Evolutionary conservation across 1,284 basidiomycete species (phyloP).

Genomic region (Bjerkandera adusta): DNA sequence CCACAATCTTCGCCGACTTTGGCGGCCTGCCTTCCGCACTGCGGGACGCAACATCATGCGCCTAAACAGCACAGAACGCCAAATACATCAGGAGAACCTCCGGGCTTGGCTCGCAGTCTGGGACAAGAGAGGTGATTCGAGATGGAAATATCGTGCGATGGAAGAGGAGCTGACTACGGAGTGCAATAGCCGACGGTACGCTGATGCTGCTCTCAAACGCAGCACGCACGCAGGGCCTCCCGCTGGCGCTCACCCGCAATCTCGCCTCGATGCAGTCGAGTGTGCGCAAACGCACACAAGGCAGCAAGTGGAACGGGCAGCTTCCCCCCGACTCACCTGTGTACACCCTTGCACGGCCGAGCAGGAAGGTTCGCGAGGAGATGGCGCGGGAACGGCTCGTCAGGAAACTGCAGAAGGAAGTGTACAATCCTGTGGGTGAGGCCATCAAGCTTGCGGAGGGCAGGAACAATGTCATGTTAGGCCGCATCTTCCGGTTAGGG

Average conservation of each 20-base stretch:
- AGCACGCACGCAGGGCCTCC: slow-evolving; percentile 53
- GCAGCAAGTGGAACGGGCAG: slow-evolving; percentile 45
- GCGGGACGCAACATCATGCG: slow-evolving; percentile 44
- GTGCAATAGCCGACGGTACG: slow-evolving; percentile 51
- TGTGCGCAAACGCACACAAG: too few species aligned
- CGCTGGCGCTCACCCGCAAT: slow-evolving; percentile 56
- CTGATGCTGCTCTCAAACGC: slow-evolving; percentile 54
- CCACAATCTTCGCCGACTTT: slow-evolving; percentile 45
- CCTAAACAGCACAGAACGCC: slow-evolving; percentile 34
- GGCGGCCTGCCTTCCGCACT: slow-evolving; percentile 53
- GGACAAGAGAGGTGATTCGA: slow-evolving; percentile 35
- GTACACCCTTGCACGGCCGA: too few species aligned
- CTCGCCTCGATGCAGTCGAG: slow-evolving; percentile 23
- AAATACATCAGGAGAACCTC: slow-evolving; percentile 29
- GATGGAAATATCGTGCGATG: too few species aligned
- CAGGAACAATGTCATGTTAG: slow-evolving; percentile 40
- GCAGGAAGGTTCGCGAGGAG: slow-evolving; percentile 17
- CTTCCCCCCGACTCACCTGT: slow-evolving; percentile 20
- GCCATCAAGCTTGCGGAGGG: slow-evolving; percentile 52
- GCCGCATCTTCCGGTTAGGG: slow-evolving; percentile 27
- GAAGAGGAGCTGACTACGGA: background rate
- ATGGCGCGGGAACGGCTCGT: too few species aligned
- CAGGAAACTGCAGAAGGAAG: slow-evolving; percentile 24
- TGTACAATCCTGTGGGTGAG: slow-evolving; percentile 41
- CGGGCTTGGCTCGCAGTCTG: slow-evolving; percentile 47